Evolutionary conservation across 2,329 filamentous ascomycete species (phyloP).

Genomic region (Tolypocladium tundrense): DNA sequence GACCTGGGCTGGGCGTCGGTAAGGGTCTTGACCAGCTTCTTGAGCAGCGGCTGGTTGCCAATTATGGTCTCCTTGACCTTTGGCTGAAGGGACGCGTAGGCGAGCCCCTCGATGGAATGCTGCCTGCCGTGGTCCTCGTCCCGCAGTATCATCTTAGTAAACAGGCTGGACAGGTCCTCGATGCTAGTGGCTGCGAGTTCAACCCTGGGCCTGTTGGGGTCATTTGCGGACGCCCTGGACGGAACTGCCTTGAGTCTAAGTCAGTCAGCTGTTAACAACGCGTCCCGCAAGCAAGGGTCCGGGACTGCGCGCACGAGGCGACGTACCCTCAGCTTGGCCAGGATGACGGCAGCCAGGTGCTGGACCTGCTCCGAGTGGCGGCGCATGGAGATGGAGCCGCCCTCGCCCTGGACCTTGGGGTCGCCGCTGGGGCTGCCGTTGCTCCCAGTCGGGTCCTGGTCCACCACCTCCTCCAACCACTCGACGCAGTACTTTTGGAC

Average conservation of each 20-base stretch:
- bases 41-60: slow-evolving; percentile 57
- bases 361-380: slow-evolving; percentile 52
- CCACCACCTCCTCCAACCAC: slow-evolving; percentile 79
- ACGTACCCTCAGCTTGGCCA: slow-evolving; percentile 57
- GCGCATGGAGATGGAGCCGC: slow-evolving; percentile 49
- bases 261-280: slow-evolving; percentile 35
- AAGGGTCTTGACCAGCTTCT: slow-evolving; percentile 56
- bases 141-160: slow-evolving; percentile 55
- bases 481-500: slow-evolving; percentile 75
- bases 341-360: slow-evolving; percentile 60
- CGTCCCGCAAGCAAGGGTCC: neutral
- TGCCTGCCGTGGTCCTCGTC: slow-evolving; percentile 48
- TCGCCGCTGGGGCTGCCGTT: slow-evolving; percentile 39
- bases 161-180: slow-evolving; percentile 54
- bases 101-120: slow-evolving; percentile 79
- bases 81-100: slow-evolving; percentile 80
- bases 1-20: slow-evolving; percentile 50
- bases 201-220: slow-evolving; percentile 32
- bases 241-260: slow-evolving; percentile 44
- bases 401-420: slow-evolving; percentile 47
- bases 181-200: slow-evolving; percentile 49
- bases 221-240: slow-evolving; percentile 26
- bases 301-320: neutral
- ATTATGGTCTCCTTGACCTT: slow-evolving; percentile 75
- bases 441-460: slow-evolving; percentile 53